Evolutionary conservation across 345 rosid genomes (phyloP), one percentile per base, ranked within the genome.

Genomic region (Camelina neglecta): DNA sequence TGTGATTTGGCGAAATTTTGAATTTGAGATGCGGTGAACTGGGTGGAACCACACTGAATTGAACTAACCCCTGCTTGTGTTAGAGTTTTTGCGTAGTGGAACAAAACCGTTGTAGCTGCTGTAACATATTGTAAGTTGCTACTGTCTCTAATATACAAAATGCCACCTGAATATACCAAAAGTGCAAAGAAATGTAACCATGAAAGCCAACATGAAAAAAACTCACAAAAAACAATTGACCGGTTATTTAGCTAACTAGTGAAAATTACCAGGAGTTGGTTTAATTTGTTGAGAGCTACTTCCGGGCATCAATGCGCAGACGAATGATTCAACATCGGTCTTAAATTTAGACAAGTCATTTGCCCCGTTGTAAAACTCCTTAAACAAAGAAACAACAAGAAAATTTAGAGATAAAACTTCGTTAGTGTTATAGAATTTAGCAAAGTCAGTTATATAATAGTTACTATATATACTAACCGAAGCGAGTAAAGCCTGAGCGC

Each of bases 71-170:
- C 60, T 45, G 88, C 83, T 65, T 62, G 33, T 12, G 75, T 77
- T 64, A 93, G 78, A 61, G 81, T 80, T 74, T 65, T 87, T 59
- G 94, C 77, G 91, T 84, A 87, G 8, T 87, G 75, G 64, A 85
- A 76, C 13, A 91, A 86, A 67, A 89, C 79, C 81, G 87, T 85
- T 49, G 86, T 29, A 1, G 94, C 83, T 60, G 87, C 81, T 65
- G 90, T 83, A 33, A 83, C 93, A 63, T 93, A 93, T 67, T 93
- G 97, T 65, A 93, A 66, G 83, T 93, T 93, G 60, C 90, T 83
- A 72, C 85, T 63, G 23, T 89, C 96, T 81, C 96, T 88, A 60
- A 60, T 76, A 58, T 63, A 89, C 67, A 93, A 69, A 45, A 93
- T 87, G 18, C 98, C 98, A 60, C 96, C 98, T 91, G 76, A 66